Conservation (phyloP, 805 yeast species). For the Sugiyamaella marilandica region DNA sequence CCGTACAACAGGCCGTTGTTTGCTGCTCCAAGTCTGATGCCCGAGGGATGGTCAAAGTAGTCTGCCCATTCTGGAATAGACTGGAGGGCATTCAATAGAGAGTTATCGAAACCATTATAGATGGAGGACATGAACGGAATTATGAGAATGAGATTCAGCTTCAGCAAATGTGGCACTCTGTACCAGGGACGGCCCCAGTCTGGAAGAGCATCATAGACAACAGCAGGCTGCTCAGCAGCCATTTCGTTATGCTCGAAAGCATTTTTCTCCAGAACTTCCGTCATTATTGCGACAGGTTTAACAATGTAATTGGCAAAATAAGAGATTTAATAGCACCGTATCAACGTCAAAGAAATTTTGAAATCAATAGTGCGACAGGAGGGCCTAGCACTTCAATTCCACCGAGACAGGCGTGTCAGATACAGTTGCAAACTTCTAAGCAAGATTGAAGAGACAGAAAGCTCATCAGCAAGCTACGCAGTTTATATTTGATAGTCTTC, state of each 20-base stretch:
- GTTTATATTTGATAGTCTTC: too few species aligned
- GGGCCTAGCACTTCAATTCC: too few species aligned
- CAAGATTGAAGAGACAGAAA: too few species aligned
- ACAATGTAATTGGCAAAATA: too few species aligned
- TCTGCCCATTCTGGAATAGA: conserved; percentile 23
- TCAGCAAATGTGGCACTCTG: conserved; percentile 8
- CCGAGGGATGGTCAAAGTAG: conserved; percentile 14
- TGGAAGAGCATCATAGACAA: not conserved
- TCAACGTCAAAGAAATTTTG: too few species aligned
- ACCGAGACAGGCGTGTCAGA: too few species aligned
- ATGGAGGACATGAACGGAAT: conserved; percentile 12
- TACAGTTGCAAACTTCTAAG: too few species aligned
- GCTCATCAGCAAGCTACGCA: too few species aligned
- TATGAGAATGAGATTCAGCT: conserved; percentile 15
- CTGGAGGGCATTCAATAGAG: conserved; percentile 17
- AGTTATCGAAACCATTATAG: conserved; percentile 16
- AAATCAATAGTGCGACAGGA: too few species aligned
- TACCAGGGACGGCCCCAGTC: not conserved
- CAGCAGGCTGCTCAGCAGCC: not conserved
- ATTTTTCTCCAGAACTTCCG: not conserved
- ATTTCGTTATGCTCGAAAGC: not conserved
- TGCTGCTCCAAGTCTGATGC: conserved; percentile 13
- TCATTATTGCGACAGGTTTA: too few species aligned
- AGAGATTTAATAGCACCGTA: too few species aligned
- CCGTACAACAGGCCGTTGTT: conserved; percentile 39